phyloP scores from a whole-genome alignment of 179 eudicot genomes.

The Silene vulgaris region DNA sequence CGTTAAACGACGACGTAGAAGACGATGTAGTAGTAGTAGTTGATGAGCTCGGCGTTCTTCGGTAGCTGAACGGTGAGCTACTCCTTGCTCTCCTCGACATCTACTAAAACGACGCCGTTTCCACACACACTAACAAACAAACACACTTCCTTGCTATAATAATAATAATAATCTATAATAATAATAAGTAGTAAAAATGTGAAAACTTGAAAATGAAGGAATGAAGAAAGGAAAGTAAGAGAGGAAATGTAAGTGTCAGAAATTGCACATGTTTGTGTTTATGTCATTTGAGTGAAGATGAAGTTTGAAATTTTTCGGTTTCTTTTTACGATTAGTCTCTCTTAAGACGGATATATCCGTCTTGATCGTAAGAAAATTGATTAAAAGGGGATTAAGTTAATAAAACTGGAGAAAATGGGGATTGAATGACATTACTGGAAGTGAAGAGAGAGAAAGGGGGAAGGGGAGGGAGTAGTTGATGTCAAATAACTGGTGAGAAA shows the following conservation, averaged over 20 bases:
- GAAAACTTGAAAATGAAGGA: background rate
- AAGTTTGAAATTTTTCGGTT: background rate
- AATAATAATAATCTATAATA: too few relatives aligned
- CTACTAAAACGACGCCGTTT: slow-evolving; percentile 27
- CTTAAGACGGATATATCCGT: too few relatives aligned
- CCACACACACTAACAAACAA: background rate
- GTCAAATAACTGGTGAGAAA: slow-evolving; percentile 12
- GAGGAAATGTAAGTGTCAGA: slow-evolving; percentile 28
- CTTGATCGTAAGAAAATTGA: too few relatives aligned
- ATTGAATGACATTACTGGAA: slow-evolving; percentile 6
- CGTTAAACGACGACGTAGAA: slow-evolving; percentile 59
- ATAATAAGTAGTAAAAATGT: background rate
- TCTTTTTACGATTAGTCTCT: background rate
- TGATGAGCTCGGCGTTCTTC: slow-evolving; percentile 53
- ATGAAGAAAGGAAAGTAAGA: slow-evolving; percentile 3
- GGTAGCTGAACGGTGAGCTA: slow-evolving; percentile 63
- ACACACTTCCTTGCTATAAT: background rate
- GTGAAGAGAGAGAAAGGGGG: slow-evolving; percentile 19
- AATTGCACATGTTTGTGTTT: slow-evolving; percentile 28
- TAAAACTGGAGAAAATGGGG: background rate
- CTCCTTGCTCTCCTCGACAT: slow-evolving; percentile 71
- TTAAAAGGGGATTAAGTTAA: background rate
- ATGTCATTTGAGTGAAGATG: slow-evolving; percentile 19
- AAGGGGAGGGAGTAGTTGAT: slow-evolving; percentile 9
- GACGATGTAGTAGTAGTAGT: slow-evolving; percentile 34